A percentile compares a stretch with the other conserved stretches of the same genome.
These are phyloP conservation scores for Zygoascus hellenicus DNA, from an alignment of 1,139 yeast species.

Conservation along the genomic window DNA sequence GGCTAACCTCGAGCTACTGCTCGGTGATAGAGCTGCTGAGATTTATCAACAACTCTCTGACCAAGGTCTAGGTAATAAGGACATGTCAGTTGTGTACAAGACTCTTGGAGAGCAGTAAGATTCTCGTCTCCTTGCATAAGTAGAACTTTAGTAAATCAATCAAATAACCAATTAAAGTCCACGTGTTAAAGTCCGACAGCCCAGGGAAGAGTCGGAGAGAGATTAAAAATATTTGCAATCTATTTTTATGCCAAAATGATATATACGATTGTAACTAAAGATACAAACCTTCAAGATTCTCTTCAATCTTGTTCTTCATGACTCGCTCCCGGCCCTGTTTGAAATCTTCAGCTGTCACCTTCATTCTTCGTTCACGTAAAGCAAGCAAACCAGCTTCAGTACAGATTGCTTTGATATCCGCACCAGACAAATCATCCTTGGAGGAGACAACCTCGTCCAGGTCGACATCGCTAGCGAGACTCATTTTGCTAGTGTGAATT, in stretches of 20 bases:
- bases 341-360: constrained; percentile 93
- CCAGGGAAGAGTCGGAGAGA: too few species aligned
- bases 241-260: too few species aligned
- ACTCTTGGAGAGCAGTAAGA: background rate
- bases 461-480: constrained; percentile 77
- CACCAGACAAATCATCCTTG: constrained; percentile 95
- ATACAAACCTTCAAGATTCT: constrained; percentile 91
- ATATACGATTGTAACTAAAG: constrained; percentile 39
- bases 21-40: constrained; percentile 28
- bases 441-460: constrained; percentile 85
- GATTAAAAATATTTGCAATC: too few species aligned
- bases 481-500: constrained; percentile 95
- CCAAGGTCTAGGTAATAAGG: constrained; percentile 25
- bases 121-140: too few species aligned
- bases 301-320: constrained; percentile 95
- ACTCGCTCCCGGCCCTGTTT: constrained; percentile 94
- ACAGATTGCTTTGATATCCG: constrained; percentile 97
- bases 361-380: constrained; percentile 96
- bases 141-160: too few species aligned
- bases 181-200: too few species aligned
- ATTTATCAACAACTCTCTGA: constrained; percentile 28
- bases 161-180: too few species aligned
- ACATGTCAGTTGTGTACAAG: constrained; percentile 32
- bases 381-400: constrained; percentile 97
- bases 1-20: constrained; percentile 24